Percentiles rank a stretch among this genome's conserved stretches.
Evolutionary conservation across 768 basidiomycete species (phyloP).

Genomic region (Sistotremastrum niveocremeum): DNA sequence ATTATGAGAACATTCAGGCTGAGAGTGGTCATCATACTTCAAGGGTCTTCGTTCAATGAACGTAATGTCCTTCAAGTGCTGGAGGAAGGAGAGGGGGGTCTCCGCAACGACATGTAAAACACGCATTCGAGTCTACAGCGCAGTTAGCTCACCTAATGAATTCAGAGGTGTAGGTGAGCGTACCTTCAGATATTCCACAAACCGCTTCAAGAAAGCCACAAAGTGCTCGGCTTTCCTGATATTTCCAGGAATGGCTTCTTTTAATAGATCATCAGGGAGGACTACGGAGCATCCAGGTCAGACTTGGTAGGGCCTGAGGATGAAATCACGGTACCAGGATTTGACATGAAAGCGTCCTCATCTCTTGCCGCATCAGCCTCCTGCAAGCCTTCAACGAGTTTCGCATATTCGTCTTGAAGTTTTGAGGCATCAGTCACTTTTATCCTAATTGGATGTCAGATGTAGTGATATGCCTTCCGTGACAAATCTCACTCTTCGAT

Average conservation of each 20-base stretch:
- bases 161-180: neutral
- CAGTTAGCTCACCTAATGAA: neutral
- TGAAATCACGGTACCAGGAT: slow-evolving; percentile 44
- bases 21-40: slow-evolving; percentile 37
- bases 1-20: neutral
- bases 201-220: slow-evolving; percentile 93
- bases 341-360: slow-evolving; percentile 79
- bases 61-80: slow-evolving; percentile 97
- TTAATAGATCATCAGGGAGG: slow-evolving; percentile 85
- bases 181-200: slow-evolving; percentile 98
- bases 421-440: slow-evolving; percentile 89
- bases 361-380: slow-evolving; percentile 50
- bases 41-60: slow-evolving; percentile 92
- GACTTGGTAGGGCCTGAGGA: neutral
- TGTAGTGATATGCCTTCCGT: neutral
- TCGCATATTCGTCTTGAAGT: slow-evolving; percentile 92
- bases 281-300: slow-evolving; percentile 29
- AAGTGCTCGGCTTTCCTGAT: slow-evolving; percentile 99
- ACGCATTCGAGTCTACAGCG: slow-evolving; percentile 82
- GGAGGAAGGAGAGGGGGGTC: slow-evolving; percentile 91
- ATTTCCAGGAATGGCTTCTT: slow-evolving; percentile 94
- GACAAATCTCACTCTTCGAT: slow-evolving; percentile 72
- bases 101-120: slow-evolving; percentile 99
- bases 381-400: slow-evolving; percentile 85
- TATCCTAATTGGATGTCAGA: slow-evolving; percentile 40